These are phyloP conservation scores for Tylopilus subfusipes DNA, from an alignment of 768 basidiomycete species.

Conservation along the genomic window DNA sequence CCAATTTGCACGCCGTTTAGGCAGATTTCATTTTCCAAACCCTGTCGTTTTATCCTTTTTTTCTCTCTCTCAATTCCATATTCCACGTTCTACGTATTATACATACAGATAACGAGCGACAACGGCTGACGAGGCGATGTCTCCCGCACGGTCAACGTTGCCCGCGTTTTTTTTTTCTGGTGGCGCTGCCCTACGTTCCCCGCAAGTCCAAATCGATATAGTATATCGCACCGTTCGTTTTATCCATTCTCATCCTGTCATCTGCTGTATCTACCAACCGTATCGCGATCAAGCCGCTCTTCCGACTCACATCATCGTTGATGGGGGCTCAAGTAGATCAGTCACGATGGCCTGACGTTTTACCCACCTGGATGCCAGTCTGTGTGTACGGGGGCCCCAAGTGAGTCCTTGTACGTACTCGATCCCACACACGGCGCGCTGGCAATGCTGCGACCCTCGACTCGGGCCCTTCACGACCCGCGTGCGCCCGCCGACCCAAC, in stretches of 20 bases:
- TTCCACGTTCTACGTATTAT: not conserved
- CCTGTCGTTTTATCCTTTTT: not conserved
- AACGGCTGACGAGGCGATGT: not conserved
- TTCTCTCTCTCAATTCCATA: not conserved
- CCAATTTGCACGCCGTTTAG: not conserved
- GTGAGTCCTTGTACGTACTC: not conserved
- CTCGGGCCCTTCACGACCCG: too few species aligned
- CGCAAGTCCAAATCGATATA: not conserved
- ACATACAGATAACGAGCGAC: not conserved
- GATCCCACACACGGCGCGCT: not conserved
- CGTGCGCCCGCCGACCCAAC: too few species aligned
- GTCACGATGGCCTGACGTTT: too few species aligned
- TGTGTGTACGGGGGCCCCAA: too few species aligned
- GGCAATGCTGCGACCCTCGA: too few species aligned
- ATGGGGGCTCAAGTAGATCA: not conserved
- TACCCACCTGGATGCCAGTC: not conserved
- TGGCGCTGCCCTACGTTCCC: not conserved
- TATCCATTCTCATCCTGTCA: not conserved
- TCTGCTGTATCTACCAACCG: not conserved
- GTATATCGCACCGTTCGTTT: not conserved
- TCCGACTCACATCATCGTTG: not conserved
- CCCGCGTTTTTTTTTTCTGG: not conserved
- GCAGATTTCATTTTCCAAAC: not conserved
- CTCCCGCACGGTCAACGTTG: not conserved
- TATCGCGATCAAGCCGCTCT: not conserved